Percentiles rank a stretch among this genome's conserved stretches.
Conservation (phyloP, 2,329 filamentous ascomycete species). For the Diaporthe humulicola region DNA sequence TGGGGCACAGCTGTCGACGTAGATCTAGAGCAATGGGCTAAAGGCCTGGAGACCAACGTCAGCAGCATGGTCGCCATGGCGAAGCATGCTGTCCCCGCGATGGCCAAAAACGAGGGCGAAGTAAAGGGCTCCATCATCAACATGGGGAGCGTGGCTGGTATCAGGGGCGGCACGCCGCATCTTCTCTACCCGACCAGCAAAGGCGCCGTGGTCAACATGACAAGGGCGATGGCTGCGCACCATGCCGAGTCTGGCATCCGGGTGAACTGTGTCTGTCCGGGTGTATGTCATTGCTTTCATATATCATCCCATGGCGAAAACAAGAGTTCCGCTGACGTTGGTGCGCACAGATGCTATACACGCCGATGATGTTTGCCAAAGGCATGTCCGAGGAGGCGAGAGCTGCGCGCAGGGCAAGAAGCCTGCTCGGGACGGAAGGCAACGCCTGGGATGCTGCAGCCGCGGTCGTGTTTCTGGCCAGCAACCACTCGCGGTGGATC, state of each 20-base stretch:
- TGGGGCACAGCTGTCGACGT: conserved; percentile 71
- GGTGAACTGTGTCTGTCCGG: conserved; percentile 64
- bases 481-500: conserved; percentile 58
- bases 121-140: conserved; percentile 69
- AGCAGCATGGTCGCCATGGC: conserved; percentile 75
- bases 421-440: conserved; percentile 56
- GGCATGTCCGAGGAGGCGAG: conserved; percentile 56
- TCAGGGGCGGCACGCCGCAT: conserved; percentile 60
- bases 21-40: conserved; percentile 70
- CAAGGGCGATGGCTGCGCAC: conserved; percentile 64
- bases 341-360: conserved; percentile 55
- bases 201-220: conserved; percentile 65
- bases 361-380: conserved; percentile 58
- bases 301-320: too few relatives aligned
- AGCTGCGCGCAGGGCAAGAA: conserved; percentile 53
- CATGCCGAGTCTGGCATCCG: conserved; percentile 60
- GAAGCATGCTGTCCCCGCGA: conserved; percentile 72
- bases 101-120: conserved; percentile 62
- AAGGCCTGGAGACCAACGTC: conserved; percentile 71
- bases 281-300: conserved; percentile 44
- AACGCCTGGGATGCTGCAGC: conserved; percentile 59
- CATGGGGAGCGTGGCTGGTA: conserved; percentile 52
- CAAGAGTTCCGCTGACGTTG: too few relatives aligned
- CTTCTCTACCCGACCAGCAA: conserved; percentile 63
- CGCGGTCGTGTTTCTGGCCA: conserved; percentile 55